Evolutionary conservation across 331 rosid species (phyloP), one percentile per base, ranked within the genome.

Genomic region (Pyracantha coccinea): DNA sequence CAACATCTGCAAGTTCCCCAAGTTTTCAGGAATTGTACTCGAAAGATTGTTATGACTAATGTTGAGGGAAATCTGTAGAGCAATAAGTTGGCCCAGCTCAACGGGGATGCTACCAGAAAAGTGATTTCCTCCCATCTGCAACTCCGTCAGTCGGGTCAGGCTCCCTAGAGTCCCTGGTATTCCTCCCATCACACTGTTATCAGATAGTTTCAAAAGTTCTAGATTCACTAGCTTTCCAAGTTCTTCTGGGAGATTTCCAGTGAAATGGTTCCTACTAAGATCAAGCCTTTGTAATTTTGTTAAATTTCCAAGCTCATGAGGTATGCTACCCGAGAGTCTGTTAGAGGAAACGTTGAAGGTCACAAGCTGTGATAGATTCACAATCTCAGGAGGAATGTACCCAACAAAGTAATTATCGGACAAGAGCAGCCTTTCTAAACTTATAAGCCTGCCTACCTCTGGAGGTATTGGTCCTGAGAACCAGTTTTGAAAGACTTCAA

Each of bases 1-100:
- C 64, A 90, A 73, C 96, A 90, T 90, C 84, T 86, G 90, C 75
- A 90, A 79, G 83, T 77, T 86, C 69, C 96, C 92, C 74, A 90
- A 70, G 76, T 85, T 86, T 23, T 81, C 89, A 44, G 96, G 92
- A 86, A 90, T 88, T 70, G 79, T 21, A 32, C 90, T 89, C 12
- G 96, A 90, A 77, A 90, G 89, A 62, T 84, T 73, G 78, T 90
- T 90, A 74, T 88, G 86, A 70, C 96, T 90, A 64, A 90, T 38
- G 79, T 88, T 90, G 66, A 90, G 90, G 24, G 92, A 80, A 73
- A 90, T 90, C 82, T 90, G 96, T 74, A 90, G 78, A 59, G 84
- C 83, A 75, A 76, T 35, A 12, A 90, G 88, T 81, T 71, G 83
- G 27, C 96, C 96, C 53, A 90, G 78, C 53, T 78, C 84, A 41